These are phyloP conservation scores for Noccaea caerulescens DNA, from an alignment of 345 rosid genomes.

Conservation along the genomic window DNA sequence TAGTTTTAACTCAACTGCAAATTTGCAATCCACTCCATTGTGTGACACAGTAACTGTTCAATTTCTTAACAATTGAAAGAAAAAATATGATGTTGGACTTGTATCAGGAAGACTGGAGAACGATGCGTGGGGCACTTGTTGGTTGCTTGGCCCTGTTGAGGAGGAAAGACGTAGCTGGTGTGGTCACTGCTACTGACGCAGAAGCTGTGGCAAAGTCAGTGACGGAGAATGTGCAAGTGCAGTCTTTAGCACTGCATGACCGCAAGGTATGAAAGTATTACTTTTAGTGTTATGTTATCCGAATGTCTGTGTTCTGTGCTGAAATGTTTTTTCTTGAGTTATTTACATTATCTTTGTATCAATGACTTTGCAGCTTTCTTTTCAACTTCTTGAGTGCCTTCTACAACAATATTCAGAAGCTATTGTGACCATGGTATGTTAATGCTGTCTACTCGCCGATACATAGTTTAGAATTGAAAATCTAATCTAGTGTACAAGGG, in stretches of 20 bases:
- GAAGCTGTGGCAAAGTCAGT: constrained; percentile 62
- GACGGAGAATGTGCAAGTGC: constrained; percentile 66
- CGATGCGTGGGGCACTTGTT: constrained; percentile 81
- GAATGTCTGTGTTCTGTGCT: constrained; percentile 1
- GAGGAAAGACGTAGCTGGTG: constrained; percentile 59
- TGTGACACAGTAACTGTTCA: background rate
- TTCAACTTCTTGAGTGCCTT: constrained; percentile 83
- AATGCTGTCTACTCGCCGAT: constrained; percentile 1
- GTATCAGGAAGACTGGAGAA: constrained; percentile 94
- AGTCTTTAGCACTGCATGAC: constrained; percentile 72
- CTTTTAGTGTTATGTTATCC: constrained; percentile 18
- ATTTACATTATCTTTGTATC: background rate
- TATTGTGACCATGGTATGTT: constrained; percentile 59
- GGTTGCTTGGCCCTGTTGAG: constrained; percentile 85
- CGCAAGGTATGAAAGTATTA: constrained; percentile 59
- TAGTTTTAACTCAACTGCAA: background rate
- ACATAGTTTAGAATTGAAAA: background rate
- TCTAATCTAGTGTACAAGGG: constrained; percentile 2
- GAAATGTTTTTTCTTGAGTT: constrained; percentile 28
- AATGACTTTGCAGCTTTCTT: constrained; percentile 68
- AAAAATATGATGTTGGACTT: constrained; percentile 23
- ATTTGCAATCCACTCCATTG: background rate
- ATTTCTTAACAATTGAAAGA: background rate
- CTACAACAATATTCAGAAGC: constrained; percentile 62
- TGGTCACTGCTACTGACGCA: constrained; percentile 59